Base-by-base conservation (phyloP, 768 basidiomycete species). In the Agrocybe chaxingu region DNA sequence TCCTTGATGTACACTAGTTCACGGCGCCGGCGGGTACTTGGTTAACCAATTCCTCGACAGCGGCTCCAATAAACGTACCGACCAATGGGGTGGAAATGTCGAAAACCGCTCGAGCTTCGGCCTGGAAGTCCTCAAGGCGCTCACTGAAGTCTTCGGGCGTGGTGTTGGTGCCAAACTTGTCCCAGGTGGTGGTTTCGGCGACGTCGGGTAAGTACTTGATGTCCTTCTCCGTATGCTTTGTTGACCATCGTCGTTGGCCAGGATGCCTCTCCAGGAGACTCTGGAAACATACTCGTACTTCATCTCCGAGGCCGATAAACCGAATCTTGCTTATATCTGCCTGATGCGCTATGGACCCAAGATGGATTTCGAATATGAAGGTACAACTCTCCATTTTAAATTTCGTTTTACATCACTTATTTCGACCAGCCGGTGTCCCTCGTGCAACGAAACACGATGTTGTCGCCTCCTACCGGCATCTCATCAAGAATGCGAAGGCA, bases 1-100 rank as follows among this genome's bases (percentile, higher is more conserved):
- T 11, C 3, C 11, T 34, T 34, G 32, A 24, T n/a, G n/a, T 43
- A 42, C 19, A 43, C 18, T 3, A 76, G 62, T 82, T 59, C 72
- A 72, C 45, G 67, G 68, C 8, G 74, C 74, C 10, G 69, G 68
- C 45, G 76, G 77, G 0, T 77, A 74, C 50, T 62, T 77, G 4
- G 48, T 74, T 35, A 63, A 74, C 52, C 78, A 82, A 52, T 81
- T 82, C 67, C 61, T 79, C n/a, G 76, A 81, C 50, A 62, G 56
- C 37, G 68, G 59, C 3, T 61, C 72, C 13, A 82, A 83, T 36
- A 51, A 58, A 41, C 73, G 81, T 12, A 79, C 73, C 12, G 82
- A 83, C 64, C 62, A 72, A 48, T 87, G 78, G 69, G 84, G 84
- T 6, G 84, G 84, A 5, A 76, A 72, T 38, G 52, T 77, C 40